Conservation (phyloP, 352 stramenopile species). For the Phytopythium helicoides region DNA sequence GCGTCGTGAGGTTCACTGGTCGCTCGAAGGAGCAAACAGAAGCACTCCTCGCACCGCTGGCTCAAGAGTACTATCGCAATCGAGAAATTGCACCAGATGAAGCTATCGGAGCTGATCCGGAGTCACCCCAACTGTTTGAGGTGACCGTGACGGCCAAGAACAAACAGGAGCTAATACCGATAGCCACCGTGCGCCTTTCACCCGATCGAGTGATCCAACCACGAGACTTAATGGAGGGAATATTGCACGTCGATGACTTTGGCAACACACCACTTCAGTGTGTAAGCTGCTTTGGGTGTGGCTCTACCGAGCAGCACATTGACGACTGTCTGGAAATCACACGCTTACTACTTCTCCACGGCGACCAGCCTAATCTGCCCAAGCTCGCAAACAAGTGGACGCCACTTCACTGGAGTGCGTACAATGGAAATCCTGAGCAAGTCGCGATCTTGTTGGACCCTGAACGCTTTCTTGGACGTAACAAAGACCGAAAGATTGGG, state of each 20-base stretch:
- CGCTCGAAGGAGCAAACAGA: slow-evolving; percentile 36
- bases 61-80: slow-evolving; percentile 7
- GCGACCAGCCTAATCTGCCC: slow-evolving; percentile 67
- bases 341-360: slow-evolving; percentile 47
- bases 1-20: slow-evolving; percentile 65
- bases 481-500: slow-evolving; percentile 8
- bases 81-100: background rate
- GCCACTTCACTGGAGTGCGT: slow-evolving; percentile 71
- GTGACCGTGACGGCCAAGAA: slow-evolving; percentile 43
- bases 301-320: slow-evolving; percentile 53
- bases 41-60: slow-evolving; percentile 40
- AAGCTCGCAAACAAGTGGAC: slow-evolving; percentile 75
- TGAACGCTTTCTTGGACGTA: background rate
- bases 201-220: slow-evolving; percentile 28
- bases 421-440: slow-evolving; percentile 72
- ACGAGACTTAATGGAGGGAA: slow-evolving; percentile 46
- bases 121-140: slow-evolving; percentile 20
- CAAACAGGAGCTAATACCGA: slow-evolving; percentile 30
- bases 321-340: slow-evolving; percentile 67
- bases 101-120: no score
- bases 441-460: slow-evolving; percentile 55
- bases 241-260: slow-evolving; percentile 64
- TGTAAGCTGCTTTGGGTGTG: slow-evolving; percentile 76
- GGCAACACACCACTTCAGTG: slow-evolving; percentile 79
- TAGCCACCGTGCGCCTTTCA: slow-evolving; percentile 48